Conservation (phyloP, 2,329 filamentous ascomycete genomes). For the Microcera coccophila region DNA sequence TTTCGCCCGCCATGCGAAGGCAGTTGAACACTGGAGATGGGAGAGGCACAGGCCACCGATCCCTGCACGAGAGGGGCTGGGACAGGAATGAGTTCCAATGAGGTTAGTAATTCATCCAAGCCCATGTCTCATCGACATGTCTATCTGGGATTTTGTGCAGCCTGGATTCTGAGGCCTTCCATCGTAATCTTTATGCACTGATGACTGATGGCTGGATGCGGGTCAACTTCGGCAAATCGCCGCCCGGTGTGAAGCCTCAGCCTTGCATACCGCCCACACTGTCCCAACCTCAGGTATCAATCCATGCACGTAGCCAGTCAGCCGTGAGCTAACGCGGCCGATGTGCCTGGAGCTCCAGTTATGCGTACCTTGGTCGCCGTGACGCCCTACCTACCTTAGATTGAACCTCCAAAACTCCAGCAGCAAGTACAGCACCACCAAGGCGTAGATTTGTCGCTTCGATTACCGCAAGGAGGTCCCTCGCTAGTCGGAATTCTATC, state of each 20-base stretch:
- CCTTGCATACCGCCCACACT: slow-evolving; percentile 13
- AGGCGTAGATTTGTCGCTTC: neutral
- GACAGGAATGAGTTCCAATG: too few species aligned
- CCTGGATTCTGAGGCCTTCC: neutral
- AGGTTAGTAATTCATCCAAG: too few species aligned
- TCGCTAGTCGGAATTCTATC: neutral
- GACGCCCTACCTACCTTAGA: slow-evolving; percentile 4
- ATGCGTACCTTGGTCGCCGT: slow-evolving; percentile 2
- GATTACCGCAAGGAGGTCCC: neutral
- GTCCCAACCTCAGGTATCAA: slow-evolving; percentile 22
- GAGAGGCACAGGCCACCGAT: too few species aligned
- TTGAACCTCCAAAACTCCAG: too few species aligned
- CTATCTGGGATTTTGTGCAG: too few species aligned
- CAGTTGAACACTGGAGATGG: too few species aligned
- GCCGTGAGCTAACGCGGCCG: slow-evolving; percentile 35
- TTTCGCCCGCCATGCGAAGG: too few species aligned
- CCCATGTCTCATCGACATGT: too few species aligned
- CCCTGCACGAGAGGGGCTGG: too few species aligned
- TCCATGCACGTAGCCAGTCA: slow-evolving; percentile 9
- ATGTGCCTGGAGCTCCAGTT: slow-evolving; percentile 44
- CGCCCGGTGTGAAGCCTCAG: slow-evolving; percentile 6
- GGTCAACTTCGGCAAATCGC: neutral
- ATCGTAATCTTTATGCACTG: neutral
- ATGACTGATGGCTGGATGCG: neutral
- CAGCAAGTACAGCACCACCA: too few species aligned